Evolutionary conservation across 1,139 yeast genomes (phyloP).

Genomic region (Yamadazyma kanchanaburiensis): DNA sequence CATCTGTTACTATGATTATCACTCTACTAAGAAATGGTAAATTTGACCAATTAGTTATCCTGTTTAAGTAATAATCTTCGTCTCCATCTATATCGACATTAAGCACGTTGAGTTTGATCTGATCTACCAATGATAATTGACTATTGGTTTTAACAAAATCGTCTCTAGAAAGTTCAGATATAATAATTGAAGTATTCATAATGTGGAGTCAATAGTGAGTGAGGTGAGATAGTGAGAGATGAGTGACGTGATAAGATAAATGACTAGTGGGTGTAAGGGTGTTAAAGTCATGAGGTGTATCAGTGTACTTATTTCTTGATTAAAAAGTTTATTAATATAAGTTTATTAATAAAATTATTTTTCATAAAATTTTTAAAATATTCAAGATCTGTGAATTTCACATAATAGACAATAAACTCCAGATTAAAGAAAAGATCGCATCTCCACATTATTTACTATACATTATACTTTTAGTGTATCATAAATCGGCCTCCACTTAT

Average conservation of each 20-base stretch:
- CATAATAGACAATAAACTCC: too few species aligned
- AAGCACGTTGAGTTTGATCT: conserved; percentile 30
- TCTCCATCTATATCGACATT: conserved; percentile 18
- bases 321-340: too few species aligned
- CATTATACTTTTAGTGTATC: too few species aligned
- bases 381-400: too few species aligned
- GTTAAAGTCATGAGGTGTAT: too few species aligned
- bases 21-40: conserved; percentile 40
- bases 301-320: too few species aligned
- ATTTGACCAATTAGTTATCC: conserved; percentile 44
- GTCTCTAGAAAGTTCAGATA: conserved; percentile 30
- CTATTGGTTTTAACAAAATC: conserved; percentile 25
- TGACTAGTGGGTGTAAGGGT: too few species aligned
- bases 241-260: not conserved
- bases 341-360: too few species aligned
- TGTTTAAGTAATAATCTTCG: conserved; percentile 23
- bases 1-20: conserved; percentile 37
- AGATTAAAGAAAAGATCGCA: too few species aligned
- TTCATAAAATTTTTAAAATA: too few species aligned
- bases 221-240: not conserved
- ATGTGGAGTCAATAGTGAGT: not conserved
- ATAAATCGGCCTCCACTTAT: too few species aligned
- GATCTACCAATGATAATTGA: conserved; percentile 30
- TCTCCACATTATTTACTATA: too few species aligned
- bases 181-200: conserved; percentile 34